These are phyloP conservation scores for Gnaphalium uliginosum DNA, from an alignment of 129 eudicot species.

Conservation along the genomic window DNA sequence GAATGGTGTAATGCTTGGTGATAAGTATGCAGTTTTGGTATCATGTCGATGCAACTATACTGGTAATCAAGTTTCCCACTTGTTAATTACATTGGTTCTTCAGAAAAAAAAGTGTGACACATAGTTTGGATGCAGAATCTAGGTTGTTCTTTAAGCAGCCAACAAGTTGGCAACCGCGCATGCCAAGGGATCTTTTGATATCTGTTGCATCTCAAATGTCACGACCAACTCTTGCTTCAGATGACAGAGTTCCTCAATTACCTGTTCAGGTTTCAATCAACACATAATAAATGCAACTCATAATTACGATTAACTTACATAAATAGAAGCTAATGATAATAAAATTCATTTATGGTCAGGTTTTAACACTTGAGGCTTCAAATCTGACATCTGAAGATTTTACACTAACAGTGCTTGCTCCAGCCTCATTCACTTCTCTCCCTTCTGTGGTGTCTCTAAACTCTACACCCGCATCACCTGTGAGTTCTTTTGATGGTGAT, in stretches of 20 bases:
- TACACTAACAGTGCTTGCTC: constrained; percentile 90
- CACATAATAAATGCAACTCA: not conserved
- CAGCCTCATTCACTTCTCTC: constrained; percentile 74
- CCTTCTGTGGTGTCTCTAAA: constrained; percentile 76
- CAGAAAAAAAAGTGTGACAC: not conserved
- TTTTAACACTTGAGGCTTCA: constrained; percentile 94
- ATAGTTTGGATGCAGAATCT: constrained; percentile 58
- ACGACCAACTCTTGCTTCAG: constrained; percentile 55
- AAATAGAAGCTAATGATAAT: constrained; percentile 6
- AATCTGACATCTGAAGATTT: constrained; percentile 87
- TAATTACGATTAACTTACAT: not conserved
- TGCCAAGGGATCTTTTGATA: constrained; percentile 80
- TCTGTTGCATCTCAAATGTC: constrained; percentile 97
- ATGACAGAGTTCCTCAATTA: constrained; percentile 64
- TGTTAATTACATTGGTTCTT: not conserved
- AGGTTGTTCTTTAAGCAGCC: constrained; percentile 93
- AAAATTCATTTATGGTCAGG: constrained; percentile 48
- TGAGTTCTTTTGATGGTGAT: constrained; percentile 40
- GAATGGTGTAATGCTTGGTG: constrained; percentile 36
- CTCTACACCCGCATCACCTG: constrained; percentile 65
- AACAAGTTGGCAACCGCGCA: constrained; percentile 93
- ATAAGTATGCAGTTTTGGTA: constrained; percentile 79
- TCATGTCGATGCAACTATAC: constrained; percentile 97
- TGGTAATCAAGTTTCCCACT: constrained; percentile 46
- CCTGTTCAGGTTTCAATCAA: constrained; percentile 78